Evolutionary conservation across 176 grass and related monocot genomes (phyloP), one percentile per base, ranked within the genome.

Genomic region (Ensete ventricosum): DNA sequence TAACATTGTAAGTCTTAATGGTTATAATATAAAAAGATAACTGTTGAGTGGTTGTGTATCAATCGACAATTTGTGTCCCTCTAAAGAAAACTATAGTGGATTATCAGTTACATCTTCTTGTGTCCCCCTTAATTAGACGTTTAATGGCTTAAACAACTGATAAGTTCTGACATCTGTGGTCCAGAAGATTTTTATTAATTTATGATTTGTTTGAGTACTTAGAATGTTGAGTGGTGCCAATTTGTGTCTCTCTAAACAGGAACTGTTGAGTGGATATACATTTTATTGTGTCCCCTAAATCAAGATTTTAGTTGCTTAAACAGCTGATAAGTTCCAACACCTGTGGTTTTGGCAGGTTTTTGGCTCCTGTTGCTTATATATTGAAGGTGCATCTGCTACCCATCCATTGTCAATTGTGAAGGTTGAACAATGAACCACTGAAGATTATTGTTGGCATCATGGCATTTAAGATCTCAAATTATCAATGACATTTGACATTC

Each of bases 381-480:
- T 98, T 8, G 82, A 87, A 89, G 90, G 94, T 79, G 94, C 90
- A 75, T 87, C 90, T 82, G 85, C 83, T 77, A 87, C 51, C 72
- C 65, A 85, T 67, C 88, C 90, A 78, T 69, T 80, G 59, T 98
- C 90, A 16, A 83, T 98, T 85, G 85, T 90, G 74, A 98, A 98
- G 90, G 94, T 96, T 85, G 79, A 6, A 13, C 54, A 2, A 63
- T 49, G 43, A 67, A 76, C 65, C 19, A 68, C 51, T 76, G 77
- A 60, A 62, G 11, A 25, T 74, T 64, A 57, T 75, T 85, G 49
- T 69, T 17, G 49, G 14, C 23, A 62, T 43, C 34, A 43, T 43
- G 34, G 34, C 34, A 43, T 43, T 43, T 43, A 43, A 43, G 51
- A 73, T 23, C 3, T 73, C 20, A 20, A 76, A 68, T 14, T 9